Evolutionary conservation across 768 basidiomycete species (phyloP).

Genomic region (Mycena crocata): DNA sequence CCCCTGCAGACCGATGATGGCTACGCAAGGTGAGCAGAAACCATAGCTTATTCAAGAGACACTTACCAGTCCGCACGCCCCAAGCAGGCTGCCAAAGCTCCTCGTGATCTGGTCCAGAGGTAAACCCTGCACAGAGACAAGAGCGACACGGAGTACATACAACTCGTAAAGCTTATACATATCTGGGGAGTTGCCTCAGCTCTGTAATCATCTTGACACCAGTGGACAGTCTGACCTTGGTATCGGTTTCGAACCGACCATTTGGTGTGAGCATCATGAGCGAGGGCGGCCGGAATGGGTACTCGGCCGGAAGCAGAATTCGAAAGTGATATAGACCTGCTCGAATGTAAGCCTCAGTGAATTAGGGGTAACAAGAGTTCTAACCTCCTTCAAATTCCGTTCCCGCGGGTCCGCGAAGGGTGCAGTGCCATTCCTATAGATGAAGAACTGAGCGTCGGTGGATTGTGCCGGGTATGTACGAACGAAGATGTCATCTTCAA

Average conservation of each 20-base stretch:
- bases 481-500: slow-evolving; percentile 95
- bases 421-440: slow-evolving; percentile 91
- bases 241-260: slow-evolving; percentile 96
- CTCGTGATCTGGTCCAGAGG: slow-evolving; percentile 77
- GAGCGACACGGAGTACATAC: slow-evolving; percentile 61
- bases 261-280: slow-evolving; percentile 97
- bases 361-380: neutral
- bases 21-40: slow-evolving; percentile 49
- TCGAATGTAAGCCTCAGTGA: neutral
- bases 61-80: slow-evolving; percentile 93
- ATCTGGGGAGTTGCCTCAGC: slow-evolving; percentile 61
- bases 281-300: slow-evolving; percentile 96
- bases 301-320: slow-evolving; percentile 90
- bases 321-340: slow-evolving; percentile 88
- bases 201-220: neutral
- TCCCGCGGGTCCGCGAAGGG: slow-evolving; percentile 87
- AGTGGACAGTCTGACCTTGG: slow-evolving; percentile 72
- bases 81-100: slow-evolving; percentile 99
- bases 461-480: slow-evolving; percentile 43
- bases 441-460: slow-evolving; percentile 34
- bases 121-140: neutral
- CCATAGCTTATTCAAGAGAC: neutral
- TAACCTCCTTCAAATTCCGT: slow-evolving; percentile 92
- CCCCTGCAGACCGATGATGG: slow-evolving; percentile 89
- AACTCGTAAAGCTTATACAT: slow-evolving; percentile 93